Conservation (phyloP, 768 basidiomycete species). For the Leccinum subgranulosum region DNA sequence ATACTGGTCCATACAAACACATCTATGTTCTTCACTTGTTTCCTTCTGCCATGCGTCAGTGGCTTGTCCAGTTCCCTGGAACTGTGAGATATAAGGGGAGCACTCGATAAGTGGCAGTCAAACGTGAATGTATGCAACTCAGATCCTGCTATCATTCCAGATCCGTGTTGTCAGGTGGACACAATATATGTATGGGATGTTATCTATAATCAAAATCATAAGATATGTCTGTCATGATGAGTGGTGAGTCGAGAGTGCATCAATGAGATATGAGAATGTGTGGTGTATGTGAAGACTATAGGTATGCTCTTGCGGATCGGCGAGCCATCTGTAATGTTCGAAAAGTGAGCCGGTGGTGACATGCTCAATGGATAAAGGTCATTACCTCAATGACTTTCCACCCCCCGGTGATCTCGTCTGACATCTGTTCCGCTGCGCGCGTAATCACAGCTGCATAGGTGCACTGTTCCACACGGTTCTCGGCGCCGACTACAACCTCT, state of each 20-base stretch:
- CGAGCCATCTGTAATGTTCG: constrained; percentile 45
- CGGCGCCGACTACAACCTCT: constrained; percentile 85
- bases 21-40: not conserved
- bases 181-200: constrained; percentile 8
- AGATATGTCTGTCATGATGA: constrained; percentile 28
- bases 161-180: not conserved
- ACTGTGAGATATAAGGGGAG: too few species aligned
- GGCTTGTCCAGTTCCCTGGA: not conserved
- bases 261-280: constrained; percentile 14
- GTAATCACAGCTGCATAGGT: constrained; percentile 91
- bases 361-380: constrained; percentile 1
- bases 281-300: constrained; percentile 27
- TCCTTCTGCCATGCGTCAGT: not conserved
- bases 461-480: constrained; percentile 90
- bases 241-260: constrained; percentile 29
- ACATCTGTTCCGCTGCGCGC: constrained; percentile 80
- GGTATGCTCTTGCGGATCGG: constrained; percentile 48
- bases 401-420: constrained; percentile 91
- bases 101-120: not conserved
- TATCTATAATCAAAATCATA: constrained; percentile 27
- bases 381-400: constrained; percentile 97
- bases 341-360: not conserved
- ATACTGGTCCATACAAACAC: not conserved
- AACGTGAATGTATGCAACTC: not conserved
- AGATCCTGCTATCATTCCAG: not conserved